These are phyloP conservation scores for Xylariales sp. DNA, from an alignment of 2,329 filamentous ascomycete species.

Conservation along the genomic window DNA sequence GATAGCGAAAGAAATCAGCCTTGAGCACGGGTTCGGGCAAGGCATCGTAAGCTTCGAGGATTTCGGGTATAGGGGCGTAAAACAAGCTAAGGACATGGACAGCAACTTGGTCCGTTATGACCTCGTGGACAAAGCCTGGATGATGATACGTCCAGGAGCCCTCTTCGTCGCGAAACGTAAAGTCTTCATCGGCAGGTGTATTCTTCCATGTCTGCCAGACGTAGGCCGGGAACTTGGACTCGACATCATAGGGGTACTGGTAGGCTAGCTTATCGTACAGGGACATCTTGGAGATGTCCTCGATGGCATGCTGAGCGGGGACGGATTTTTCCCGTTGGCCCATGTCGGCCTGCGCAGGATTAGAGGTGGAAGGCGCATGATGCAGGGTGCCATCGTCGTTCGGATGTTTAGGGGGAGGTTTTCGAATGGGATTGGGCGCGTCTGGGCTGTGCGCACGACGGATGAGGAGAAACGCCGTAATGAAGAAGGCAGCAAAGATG, in stretches of 20 bases:
- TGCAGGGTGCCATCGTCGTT: conserved; percentile 33
- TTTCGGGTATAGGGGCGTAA: conserved; percentile 84
- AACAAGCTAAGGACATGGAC: conserved; percentile 84
- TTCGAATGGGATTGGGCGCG: conserved; percentile 44
- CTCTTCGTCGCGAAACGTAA: conserved; percentile 84
- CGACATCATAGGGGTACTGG: conserved; percentile 92
- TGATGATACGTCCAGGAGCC: conserved; percentile 90
- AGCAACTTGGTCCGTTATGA: conserved; percentile 92
- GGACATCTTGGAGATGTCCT: conserved; percentile 77
- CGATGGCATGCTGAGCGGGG: conserved; percentile 70
- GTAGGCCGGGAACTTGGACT: conserved; percentile 91
- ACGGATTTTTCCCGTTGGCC: conserved; percentile 48
- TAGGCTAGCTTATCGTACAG: conserved; percentile 86
- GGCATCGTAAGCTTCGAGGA: conserved; percentile 79
- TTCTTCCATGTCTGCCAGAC: conserved; percentile 99
- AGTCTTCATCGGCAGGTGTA: conserved; percentile 80
- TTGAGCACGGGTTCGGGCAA: conserved; percentile 80
- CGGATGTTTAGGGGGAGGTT: conserved; percentile 45
- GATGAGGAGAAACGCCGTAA: conserved; percentile 51
- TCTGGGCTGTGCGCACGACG: conserved; percentile 49
- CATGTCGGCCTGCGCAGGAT: conserved; percentile 26
- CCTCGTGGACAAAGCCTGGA: conserved; percentile 93
- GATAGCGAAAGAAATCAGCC: conserved; percentile 82
- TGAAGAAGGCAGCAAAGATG: conserved; percentile 50
- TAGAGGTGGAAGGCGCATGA: conserved; percentile 42